Conservation (phyloP, 371 early-diverging fungal species). For the Paraphysoderma sedebokerense region DNA sequence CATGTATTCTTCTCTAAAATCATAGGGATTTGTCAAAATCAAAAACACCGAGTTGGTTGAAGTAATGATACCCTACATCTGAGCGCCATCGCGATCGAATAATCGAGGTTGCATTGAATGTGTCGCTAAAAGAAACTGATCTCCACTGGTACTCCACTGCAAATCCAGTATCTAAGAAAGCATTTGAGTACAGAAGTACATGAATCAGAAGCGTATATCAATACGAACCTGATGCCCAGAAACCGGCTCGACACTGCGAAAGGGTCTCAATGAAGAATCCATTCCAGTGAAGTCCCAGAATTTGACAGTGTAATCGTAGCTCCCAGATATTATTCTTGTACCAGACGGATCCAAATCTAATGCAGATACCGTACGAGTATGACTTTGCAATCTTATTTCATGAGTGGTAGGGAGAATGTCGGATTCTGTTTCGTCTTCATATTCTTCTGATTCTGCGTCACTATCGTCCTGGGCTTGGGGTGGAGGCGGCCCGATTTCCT, state of each 20-base stretch:
- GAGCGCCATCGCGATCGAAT: slow-evolving; percentile 58
- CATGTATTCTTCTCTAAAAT: slow-evolving; percentile 35
- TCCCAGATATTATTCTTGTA: slow-evolving; percentile 55
- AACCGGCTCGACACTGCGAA: slow-evolving; percentile 60
- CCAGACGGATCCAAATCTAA: slow-evolving; percentile 72
- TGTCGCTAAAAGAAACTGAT: slow-evolving; percentile 60
- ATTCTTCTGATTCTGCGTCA: no score
- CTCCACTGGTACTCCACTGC: slow-evolving; percentile 58
- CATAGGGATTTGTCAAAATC: neutral
- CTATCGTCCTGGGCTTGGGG: no score
- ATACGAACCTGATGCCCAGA: slow-evolving; percentile 49
- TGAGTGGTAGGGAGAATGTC: neutral
- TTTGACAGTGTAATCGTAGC: slow-evolving; percentile 61
- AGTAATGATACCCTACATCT: slow-evolving; percentile 16
- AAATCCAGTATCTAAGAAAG: slow-evolving; percentile 46
- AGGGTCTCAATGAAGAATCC: slow-evolving; percentile 57
- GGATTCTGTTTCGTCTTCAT: neutral
- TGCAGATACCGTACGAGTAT: slow-evolving; percentile 41
- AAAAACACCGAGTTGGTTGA: neutral
- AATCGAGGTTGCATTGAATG: slow-evolving; percentile 53
- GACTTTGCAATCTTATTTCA: neutral
- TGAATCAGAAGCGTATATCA: neutral
- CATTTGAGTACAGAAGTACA: neutral
- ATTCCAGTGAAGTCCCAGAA: slow-evolving; percentile 88
- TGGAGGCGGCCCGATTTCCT: no score